phyloP scores from a whole-genome alignment of 2,329 filamentous ascomycete species.

The Beauveria scarabaeidicola region DNA sequence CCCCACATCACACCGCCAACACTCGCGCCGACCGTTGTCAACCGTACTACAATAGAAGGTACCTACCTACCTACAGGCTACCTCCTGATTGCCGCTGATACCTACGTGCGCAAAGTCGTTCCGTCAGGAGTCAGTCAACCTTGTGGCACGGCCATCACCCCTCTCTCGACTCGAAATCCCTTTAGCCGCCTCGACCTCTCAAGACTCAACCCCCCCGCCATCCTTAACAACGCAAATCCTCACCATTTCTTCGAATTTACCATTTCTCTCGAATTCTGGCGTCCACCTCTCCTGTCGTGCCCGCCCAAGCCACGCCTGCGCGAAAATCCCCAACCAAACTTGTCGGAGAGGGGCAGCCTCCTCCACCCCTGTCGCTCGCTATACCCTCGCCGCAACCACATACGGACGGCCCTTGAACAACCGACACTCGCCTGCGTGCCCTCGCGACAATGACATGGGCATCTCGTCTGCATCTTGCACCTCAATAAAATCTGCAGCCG shows the following conservation, averaged over 20 bases:
- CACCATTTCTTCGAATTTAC: not conserved
- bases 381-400: not conserved
- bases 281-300: not conserved
- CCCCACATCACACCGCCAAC: slow-evolving; percentile 10
- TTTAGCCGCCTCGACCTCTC: not conserved
- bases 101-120: not conserved
- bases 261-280: not conserved
- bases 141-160: slow-evolving; percentile 9
- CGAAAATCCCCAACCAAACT: slow-evolving; percentile 5
- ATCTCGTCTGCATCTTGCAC: slow-evolving; percentile 1
- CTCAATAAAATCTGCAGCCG: slow-evolving; percentile 7
- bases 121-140: slow-evolving; percentile 6
- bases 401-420: not conserved
- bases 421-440: not conserved
- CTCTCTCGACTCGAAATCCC: slow-evolving; percentile 3
- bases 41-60: not conserved
- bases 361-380: not conserved
- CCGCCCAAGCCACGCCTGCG: slow-evolving; percentile 1
- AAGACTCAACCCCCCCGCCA: not conserved
- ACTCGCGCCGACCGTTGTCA: slow-evolving; percentile 8
- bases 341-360: slow-evolving; percentile 5
- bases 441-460: slow-evolving; percentile 11
- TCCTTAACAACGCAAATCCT: not conserved
- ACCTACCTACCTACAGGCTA: no score
- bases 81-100: not conserved